Evolutionary conservation across 2,329 filamentous ascomycete species (phyloP), one percentile per base, ranked within the genome.

Genomic region (Falciphora oryzae): DNA sequence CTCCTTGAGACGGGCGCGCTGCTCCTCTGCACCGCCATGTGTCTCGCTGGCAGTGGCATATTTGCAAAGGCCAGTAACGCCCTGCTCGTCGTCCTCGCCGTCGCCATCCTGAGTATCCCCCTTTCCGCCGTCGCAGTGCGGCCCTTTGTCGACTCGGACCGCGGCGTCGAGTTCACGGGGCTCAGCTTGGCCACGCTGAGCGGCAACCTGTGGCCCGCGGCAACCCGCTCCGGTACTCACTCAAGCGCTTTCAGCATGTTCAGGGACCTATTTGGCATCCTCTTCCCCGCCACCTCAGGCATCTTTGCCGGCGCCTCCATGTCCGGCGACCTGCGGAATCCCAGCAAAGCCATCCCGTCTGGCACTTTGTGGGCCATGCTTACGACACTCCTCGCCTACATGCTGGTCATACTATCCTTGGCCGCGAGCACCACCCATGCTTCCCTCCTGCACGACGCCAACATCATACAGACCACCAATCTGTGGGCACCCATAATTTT

Each of bases 241-340:
- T 53, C 44, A 18, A 86, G 83, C 65, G 82, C 87, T 62, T 83
- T 88, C 65, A 86, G 89, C 67, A 93, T 83, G 18, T 96, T 93
- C 69, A 89, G 93, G 67, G 87, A 92, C 69, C 79, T 96, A 11
- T 96, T 96, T 76, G 93, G 92, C 2, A 92, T 96, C 67, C 78
- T 96, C 1, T 96, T 95, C 70, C 91, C 92, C 50, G 86, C 87
- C 3, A 89, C 86, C 2, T 85, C 85, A 6, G 82, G 83, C 29
- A 87, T 85, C 67, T 84, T 85, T 73, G 83, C 86, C 66, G 93
- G 93, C 25, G 92, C 92, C 8, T 94, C 91, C 69, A 96, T 96
- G 92, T 96, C 92, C 10, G 92, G 92, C 25, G 92, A 96, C 73
- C 76, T 96, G 62, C 89, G 85, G 67, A 89, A 92, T 67, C 92